A percentile compares a stretch with the other conserved stretches of the same genome.
Conservation (phyloP, 2,329 filamentous ascomycete genomes). For the Periconia sp. region DNA sequence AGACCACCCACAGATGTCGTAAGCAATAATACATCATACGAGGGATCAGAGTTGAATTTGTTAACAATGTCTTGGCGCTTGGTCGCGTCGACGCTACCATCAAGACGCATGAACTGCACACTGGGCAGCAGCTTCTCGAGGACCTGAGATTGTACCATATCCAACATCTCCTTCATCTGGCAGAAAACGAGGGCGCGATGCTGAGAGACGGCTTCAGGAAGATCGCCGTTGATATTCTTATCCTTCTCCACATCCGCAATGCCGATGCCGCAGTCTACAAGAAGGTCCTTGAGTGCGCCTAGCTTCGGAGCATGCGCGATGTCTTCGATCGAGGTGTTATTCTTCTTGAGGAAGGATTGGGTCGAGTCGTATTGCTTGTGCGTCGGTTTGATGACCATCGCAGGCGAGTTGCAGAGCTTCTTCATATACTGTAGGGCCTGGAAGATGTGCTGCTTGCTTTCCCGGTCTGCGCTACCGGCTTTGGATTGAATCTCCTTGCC, state of each 20-base stretch:
- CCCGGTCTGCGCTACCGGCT: conserved; percentile 79
- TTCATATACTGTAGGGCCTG: conserved; percentile 99
- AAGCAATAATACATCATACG: conserved; percentile 90
- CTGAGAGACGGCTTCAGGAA: conserved; percentile 85
- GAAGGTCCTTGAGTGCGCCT: conserved; percentile 82
- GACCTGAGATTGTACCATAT: conserved; percentile 96
- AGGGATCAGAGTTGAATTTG: conserved; percentile 97
- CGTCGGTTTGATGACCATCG: conserved; percentile 92
- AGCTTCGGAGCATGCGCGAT: conserved; percentile 90
- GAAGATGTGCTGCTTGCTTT: conserved; percentile 98
- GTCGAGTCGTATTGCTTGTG: conserved; percentile 90
- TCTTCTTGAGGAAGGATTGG: conserved; percentile 77
- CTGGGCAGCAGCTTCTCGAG: conserved; percentile 88
- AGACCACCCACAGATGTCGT: conserved; percentile 96
- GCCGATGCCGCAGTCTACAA: conserved; percentile 99
- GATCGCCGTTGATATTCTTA: conserved; percentile 59
- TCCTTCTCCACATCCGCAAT: conserved; percentile 52
- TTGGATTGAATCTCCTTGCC: conserved; percentile 85
- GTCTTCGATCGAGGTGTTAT: conserved; percentile 84
- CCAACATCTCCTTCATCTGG: conserved; percentile 99
- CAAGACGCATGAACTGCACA: conserved; percentile 91
- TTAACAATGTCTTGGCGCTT: conserved; percentile 98
- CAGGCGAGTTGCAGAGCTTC: conserved; percentile 97
- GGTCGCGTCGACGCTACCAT: conserved; percentile 89
- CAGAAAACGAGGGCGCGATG: conserved; percentile 97